These are phyloP conservation scores for Cystobasidium onofrii DNA, from an alignment of 768 basidiomycete species.

Conservation along the genomic window DNA sequence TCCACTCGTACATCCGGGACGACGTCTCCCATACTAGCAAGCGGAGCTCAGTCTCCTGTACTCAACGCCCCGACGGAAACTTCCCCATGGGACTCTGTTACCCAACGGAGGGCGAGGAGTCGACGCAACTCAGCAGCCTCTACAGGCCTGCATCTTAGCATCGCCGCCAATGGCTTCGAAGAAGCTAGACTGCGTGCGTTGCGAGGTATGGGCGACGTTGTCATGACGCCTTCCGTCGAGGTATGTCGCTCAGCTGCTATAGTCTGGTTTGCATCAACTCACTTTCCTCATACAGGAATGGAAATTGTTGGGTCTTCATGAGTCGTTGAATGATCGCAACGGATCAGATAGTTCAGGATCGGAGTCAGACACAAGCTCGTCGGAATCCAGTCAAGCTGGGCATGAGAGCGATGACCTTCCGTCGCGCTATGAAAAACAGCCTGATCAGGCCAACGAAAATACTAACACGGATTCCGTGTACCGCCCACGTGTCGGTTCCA, in stretches of 20 bases:
- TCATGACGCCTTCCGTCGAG: slow-evolving; percentile 40
- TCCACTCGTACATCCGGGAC: slow-evolving; percentile 1
- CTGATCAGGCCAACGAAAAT: neutral
- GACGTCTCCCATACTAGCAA: slow-evolving; percentile 4
- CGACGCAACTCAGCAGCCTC: neutral
- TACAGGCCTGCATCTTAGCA: slow-evolving; percentile 6
- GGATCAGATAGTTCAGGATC: neutral
- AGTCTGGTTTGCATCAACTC: too few species aligned
- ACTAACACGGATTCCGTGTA: neutral
- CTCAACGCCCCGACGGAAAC: neutral
- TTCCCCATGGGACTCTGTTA: slow-evolving; percentile 2
- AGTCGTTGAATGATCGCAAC: slow-evolving; percentile 20
- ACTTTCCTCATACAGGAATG: slow-evolving; percentile 37
- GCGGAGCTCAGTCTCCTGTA: slow-evolving; percentile 2
- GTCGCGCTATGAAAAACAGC: neutral
- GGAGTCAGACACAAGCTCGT: slow-evolving; percentile 12
- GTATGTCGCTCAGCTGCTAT: slow-evolving; percentile 13
- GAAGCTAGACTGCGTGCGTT: slow-evolving; percentile 10
- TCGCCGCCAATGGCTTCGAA: slow-evolving; percentile 21
- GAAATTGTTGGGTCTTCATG: slow-evolving; percentile 35
- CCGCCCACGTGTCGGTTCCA: slow-evolving; percentile 11
- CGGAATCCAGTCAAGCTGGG: neutral
- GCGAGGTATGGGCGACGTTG: slow-evolving; percentile 31
- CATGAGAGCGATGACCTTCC: neutral
- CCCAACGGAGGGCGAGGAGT: neutral